These are phyloP conservation scores for Torulaspora gathmanii DNA, from an alignment of 805 yeast species.

Conservation along the genomic window DNA sequence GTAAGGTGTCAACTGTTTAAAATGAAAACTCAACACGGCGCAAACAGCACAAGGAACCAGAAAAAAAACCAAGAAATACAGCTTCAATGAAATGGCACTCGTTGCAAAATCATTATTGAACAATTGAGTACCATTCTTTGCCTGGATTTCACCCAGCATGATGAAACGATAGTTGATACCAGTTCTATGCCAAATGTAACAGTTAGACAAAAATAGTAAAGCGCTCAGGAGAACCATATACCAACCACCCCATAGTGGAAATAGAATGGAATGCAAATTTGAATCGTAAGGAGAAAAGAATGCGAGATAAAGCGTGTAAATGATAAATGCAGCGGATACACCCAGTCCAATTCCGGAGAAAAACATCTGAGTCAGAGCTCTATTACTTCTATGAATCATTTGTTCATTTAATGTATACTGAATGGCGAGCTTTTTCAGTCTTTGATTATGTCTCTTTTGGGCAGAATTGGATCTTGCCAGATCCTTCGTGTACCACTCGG, in stretches of 20 bases:
- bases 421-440: constrained; percentile 29
- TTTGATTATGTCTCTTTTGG: constrained; percentile 27
- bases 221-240: constrained; percentile 58
- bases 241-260: constrained; percentile 94
- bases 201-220: constrained; percentile 60
- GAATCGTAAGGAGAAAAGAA: constrained; percentile 43
- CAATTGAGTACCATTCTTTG: constrained; percentile 45
- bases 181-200: constrained; percentile 64
- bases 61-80: constrained; percentile 57
- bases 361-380: constrained; percentile 44
- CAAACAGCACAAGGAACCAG: constrained; percentile 55
- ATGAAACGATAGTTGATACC: constrained; percentile 88
- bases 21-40: constrained; percentile 69
- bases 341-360: constrained; percentile 68
- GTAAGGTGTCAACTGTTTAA: constrained; percentile 77
- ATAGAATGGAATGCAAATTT: constrained; percentile 39
- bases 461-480: constrained; percentile 27
- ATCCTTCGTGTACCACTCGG: constrained; percentile 40
- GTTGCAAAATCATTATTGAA: constrained; percentile 38
- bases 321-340: constrained; percentile 60
- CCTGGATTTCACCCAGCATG: constrained; percentile 69
- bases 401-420: constrained; percentile 33
- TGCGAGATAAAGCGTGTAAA: constrained; percentile 52
- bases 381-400: constrained; percentile 34
- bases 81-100: constrained; percentile 40